Evolutionary conservation across 768 basidiomycete genomes (phyloP).

Genomic region (Trametes cingulata): DNA sequence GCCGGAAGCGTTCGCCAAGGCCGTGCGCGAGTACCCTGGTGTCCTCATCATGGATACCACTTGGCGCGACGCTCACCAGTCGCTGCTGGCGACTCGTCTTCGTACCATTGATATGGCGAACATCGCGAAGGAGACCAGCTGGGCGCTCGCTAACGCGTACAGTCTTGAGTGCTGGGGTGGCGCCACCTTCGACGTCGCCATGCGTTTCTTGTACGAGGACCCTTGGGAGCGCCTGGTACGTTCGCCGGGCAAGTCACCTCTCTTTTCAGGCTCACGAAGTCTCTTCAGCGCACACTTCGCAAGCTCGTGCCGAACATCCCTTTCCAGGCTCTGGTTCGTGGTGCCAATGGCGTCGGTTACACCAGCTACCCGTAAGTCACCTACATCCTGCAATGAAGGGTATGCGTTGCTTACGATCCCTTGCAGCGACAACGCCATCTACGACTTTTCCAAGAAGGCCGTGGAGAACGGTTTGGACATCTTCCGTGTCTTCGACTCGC

Average conservation of each 20-base stretch:
- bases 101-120: slow-evolving; percentile 97
- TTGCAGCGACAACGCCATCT: slow-evolving; percentile 92
- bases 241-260: slow-evolving; percentile 2
- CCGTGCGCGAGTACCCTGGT: slow-evolving; percentile 94
- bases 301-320: slow-evolving; percentile 98
- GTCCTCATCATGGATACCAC: slow-evolving; percentile 98
- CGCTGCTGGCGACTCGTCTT: slow-evolving; percentile 92
- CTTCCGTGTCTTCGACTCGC: slow-evolving; percentile 98
- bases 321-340: slow-evolving; percentile 96
- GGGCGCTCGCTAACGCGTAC: slow-evolving; percentile 93
- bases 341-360: slow-evolving; percentile 98
- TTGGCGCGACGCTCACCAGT: slow-evolving; percentile 99
- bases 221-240: slow-evolving; percentile 96
- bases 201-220: slow-evolving; percentile 99
- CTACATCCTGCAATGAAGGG: slow-evolving; percentile 12
- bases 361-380: slow-evolving; percentile 90
- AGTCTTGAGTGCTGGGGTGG: slow-evolving; percentile 99
- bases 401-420: slow-evolving; percentile 11
- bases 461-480: slow-evolving; percentile 99
- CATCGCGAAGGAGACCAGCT: slow-evolving; percentile 96
- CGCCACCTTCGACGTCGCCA: slow-evolving; percentile 97
- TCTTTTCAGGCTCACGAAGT: slow-evolving; percentile 6
- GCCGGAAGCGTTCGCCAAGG: slow-evolving; percentile 97
- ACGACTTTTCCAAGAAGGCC: slow-evolving; percentile 99
- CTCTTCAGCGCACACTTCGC: slow-evolving; percentile 75